Evolutionary conservation across 331 rosid species (phyloP), one percentile per base, ranked within the genome.

Genomic region (Dryas integrifolia): DNA sequence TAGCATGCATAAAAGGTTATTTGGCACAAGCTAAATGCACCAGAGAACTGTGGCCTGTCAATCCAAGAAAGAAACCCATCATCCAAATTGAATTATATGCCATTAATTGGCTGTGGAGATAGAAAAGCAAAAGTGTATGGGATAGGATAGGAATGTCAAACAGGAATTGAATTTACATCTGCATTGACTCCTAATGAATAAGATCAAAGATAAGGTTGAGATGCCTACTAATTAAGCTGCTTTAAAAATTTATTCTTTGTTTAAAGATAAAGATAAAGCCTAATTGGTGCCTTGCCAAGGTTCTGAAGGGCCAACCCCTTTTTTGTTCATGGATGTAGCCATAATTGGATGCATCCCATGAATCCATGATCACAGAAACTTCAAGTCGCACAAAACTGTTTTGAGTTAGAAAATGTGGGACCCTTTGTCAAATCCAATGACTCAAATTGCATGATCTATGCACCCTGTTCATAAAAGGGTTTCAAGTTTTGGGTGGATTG

Each of bases 81-180:
- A 80, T 76, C 81, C 53, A 39, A 48, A 35, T 10, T 16, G 71
- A 67, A 12, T 30, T 30, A 68, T 63, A 73, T 73, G 74, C 76
- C 72, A 52, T 26, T 68, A 61, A 81, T 63, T 40, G 45, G 79
- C 70, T 43, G 6, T 76, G 45, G 46, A 72, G 78, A 76, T 65
- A 72, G 9, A 72, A 72, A 81, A 69, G 63, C 58, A 76, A 26
- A 76, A 6, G 39, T 56, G 57, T 52, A 49, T 64, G 69, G 77
- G 72, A 47, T n/a, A 46, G 16, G 63, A 41, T 75, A 41, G 77
- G 84, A 82, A 82, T 83, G 84, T 83, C 89, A 81, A 75, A 69
- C 12, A 38, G 74, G 72, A 82, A 80, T 50, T 70, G 39, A 44
- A 66, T 40, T 68, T 66, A 6, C 24, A 53, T 41, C 16, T 65